Percentiles rank a stretch among this genome's conserved stretches.
Evolutionary conservation across 805 yeast genomes (phyloP).

Genomic region (Spathaspora sp.): DNA sequence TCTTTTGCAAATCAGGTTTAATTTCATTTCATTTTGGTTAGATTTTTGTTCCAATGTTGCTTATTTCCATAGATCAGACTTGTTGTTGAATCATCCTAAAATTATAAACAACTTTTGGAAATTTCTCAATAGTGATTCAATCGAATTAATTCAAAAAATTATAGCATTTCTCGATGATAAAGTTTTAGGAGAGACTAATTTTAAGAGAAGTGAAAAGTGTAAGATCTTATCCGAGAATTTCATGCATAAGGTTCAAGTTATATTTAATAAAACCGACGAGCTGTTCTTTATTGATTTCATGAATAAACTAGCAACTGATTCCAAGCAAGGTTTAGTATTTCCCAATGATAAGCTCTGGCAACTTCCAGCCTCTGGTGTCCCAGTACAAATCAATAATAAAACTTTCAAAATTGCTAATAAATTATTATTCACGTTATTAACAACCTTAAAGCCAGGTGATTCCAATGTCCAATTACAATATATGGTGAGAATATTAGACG

Average conservation of each 20-base stretch:
- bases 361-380: conserved; percentile 33
- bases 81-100: conserved; percentile 49
- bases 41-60: conserved; percentile 46
- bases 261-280: conserved; percentile 31
- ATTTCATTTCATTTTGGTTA: conserved; percentile 62
- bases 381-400: conserved; percentile 45
- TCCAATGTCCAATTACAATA: conserved; percentile 59
- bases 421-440: conserved; percentile 57
- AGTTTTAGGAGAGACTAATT: conserved; percentile 56
- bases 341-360: conserved; percentile 51
- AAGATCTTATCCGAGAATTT: conserved; percentile 77
- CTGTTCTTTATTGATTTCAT: conserved; percentile 45
- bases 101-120: conserved; percentile 68
- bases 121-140: conserved; percentile 54
- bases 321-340: conserved; percentile 44
- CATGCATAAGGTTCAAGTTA: conserved; percentile 51
- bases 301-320: conserved; percentile 45
- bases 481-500: conserved; percentile 44
- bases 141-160: conserved; percentile 26
- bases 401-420: conserved; percentile 65
- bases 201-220: conserved; percentile 67
- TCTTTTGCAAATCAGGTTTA: conserved; percentile 47
- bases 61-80: conserved; percentile 59
- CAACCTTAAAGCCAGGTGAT: conserved; percentile 77
- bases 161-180: conserved; percentile 48